These are phyloP conservation scores for Maudiozyma bulderi DNA, from an alignment of 805 yeast species.

Conservation along the genomic window DNA sequence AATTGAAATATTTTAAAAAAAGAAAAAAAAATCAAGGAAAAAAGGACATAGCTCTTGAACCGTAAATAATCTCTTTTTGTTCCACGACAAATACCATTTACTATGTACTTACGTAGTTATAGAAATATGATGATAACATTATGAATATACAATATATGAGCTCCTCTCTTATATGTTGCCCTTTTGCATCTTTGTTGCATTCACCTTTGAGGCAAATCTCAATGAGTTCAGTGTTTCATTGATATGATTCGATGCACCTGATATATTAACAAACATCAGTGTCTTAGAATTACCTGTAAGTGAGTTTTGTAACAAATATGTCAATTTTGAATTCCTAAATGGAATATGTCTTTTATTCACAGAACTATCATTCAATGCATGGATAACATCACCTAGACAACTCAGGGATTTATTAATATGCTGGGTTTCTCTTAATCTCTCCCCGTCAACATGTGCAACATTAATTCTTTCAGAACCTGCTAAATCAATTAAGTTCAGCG, in stretches of 20 bases:
- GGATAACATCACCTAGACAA: slow-evolving; percentile 81
- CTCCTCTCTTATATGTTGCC: slow-evolving; percentile 1
- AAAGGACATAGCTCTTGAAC: not conserved
- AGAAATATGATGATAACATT: not conserved
- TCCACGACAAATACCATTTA: too few relatives aligned
- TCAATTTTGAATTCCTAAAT: slow-evolving; percentile 86
- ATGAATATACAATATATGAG: not conserved
- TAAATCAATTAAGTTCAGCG: slow-evolving; percentile 72
- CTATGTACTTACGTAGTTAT: not conserved
- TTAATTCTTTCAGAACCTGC: slow-evolving; percentile 90
- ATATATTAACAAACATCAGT: slow-evolving; percentile 83
- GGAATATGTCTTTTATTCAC: slow-evolving; percentile 58
- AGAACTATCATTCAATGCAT: slow-evolving; percentile 48
- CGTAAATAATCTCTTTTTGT: too few relatives aligned
- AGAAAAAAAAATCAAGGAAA: not conserved
- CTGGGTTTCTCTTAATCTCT: slow-evolving; percentile 75
- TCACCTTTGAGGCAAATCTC: slow-evolving; percentile 81
- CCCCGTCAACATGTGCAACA: slow-evolving; percentile 69
- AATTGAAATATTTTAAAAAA: not conserved
- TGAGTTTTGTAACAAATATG: slow-evolving; percentile 76
- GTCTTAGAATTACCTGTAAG: slow-evolving; percentile 82
- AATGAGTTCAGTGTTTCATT: slow-evolving; percentile 77
- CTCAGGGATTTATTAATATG: slow-evolving; percentile 83
- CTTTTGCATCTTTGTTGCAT: slow-evolving; percentile 37
- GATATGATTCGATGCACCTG: slow-evolving; percentile 53